These are phyloP conservation scores for Glonium stellatum DNA, from an alignment of 495 filamentous ascomycete species.

Conservation along the genomic window DNA sequence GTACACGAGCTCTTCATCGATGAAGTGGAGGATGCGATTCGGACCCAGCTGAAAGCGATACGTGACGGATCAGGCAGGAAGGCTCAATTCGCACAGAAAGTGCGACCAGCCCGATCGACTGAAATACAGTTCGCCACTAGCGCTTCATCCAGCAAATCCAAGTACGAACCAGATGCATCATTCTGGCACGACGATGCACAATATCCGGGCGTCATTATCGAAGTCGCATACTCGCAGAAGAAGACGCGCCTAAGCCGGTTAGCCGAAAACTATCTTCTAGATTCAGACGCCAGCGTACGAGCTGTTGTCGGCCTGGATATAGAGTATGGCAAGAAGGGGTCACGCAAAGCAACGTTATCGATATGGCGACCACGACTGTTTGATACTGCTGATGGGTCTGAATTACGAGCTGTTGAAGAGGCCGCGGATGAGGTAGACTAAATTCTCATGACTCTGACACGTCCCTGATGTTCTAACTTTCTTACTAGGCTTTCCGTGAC, in stretches of 20 bases:
- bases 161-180: slow-evolving; percentile 9
- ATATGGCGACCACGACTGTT: slow-evolving; percentile 14
- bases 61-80: slow-evolving; percentile 11
- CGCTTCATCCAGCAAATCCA: slow-evolving; percentile 5
- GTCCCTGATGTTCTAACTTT: background rate
- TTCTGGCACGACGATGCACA: slow-evolving; percentile 12
- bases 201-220: slow-evolving; percentile 6
- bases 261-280: slow-evolving; percentile 24
- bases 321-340: slow-evolving; percentile 1
- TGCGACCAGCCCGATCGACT: slow-evolving; percentile 19
- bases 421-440: slow-evolving; percentile 17
- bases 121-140: slow-evolving; percentile 5
- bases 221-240: slow-evolving; percentile 18
- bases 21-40: slow-evolving; percentile 16
- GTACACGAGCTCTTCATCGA: slow-evolving; percentile 19
- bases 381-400: slow-evolving; percentile 16
- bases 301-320: slow-evolving; percentile 31
- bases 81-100: slow-evolving; percentile 16
- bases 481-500: slow-evolving; percentile 21
- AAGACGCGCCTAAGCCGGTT: slow-evolving; percentile 6
- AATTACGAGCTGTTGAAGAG: slow-evolving; percentile 20
- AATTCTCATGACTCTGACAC: slow-evolving; percentile 5
- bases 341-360: slow-evolving; percentile 21
- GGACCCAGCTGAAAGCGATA: slow-evolving; percentile 18
- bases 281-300: slow-evolving; percentile 30